A percentile compares a stretch with the other conserved stretches of the same genome.
phyloP scores from a whole-genome alignment of 164 flowering plant species.

The Tetracentron sinense region DNA sequence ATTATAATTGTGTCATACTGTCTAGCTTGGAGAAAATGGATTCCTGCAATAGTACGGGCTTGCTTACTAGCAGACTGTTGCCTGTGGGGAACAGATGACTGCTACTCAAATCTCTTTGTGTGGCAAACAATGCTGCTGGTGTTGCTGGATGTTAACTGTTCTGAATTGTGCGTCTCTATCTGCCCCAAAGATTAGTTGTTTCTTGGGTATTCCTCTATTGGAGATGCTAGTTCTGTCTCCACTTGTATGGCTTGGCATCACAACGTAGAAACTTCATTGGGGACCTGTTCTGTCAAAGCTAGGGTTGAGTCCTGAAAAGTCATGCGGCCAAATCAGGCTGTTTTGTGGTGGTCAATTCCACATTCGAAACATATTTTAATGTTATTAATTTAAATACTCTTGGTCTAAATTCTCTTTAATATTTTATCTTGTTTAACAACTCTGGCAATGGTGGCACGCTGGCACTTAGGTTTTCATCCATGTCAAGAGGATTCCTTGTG shows the following conservation, averaged over 20 bases:
- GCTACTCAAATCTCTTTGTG: neutral
- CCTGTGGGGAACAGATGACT: too few species aligned
- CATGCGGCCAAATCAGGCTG: too few species aligned
- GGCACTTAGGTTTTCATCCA: neutral
- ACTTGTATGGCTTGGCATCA: neutral
- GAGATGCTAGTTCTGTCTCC: neutral
- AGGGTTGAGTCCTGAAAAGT: too few species aligned
- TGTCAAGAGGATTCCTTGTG: neutral
- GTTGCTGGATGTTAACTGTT: neutral
- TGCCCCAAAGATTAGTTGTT: neutral
- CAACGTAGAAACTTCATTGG: too few species aligned
- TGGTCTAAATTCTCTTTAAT: too few species aligned
- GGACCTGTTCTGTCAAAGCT: too few species aligned
- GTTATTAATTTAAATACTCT: neutral
- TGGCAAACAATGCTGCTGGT: neutral
- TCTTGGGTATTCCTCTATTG: neutral
- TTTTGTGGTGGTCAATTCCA: too few species aligned
- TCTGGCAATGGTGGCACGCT: too few species aligned
- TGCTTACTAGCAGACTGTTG: neutral
- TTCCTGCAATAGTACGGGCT: neutral
- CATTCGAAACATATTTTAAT: neutral
- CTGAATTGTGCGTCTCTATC: neutral
- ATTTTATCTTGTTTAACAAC: too few species aligned
- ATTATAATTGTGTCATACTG: neutral
- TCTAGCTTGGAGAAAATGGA: neutral